phyloP scores from a whole-genome alignment of 176 grass and related monocot genomes.

The Carex cristatella region DNA sequence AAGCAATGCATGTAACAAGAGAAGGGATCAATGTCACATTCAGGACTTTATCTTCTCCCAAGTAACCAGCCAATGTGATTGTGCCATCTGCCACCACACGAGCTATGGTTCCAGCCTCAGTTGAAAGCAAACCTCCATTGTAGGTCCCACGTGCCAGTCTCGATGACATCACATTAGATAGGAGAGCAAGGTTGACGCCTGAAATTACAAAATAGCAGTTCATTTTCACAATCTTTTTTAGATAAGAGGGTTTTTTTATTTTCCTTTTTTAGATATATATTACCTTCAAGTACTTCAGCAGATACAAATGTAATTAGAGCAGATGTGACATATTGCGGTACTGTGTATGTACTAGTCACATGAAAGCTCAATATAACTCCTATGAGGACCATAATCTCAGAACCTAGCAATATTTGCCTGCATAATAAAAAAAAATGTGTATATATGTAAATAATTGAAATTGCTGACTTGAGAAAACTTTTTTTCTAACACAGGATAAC shows the following conservation, averaged over 20 bases:
- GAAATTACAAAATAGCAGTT: conserved; percentile 4
- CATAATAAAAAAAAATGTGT: conserved; percentile 22
- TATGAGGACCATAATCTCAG: conserved; percentile 61
- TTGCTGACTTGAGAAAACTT: neutral
- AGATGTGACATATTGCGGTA: conserved; percentile 61
- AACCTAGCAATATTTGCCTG: conserved; percentile 85
- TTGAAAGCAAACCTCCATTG: conserved; percentile 85
- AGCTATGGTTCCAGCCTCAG: conserved; percentile 77
- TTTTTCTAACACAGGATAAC: conserved; percentile 6
- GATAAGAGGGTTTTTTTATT: neutral
- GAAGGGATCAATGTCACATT: conserved; percentile 84
- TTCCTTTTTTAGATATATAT: conserved; percentile 11
- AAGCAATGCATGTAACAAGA: conserved; percentile 53
- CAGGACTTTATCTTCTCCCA: conserved; percentile 67
- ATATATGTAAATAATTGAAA: conserved; percentile 7
- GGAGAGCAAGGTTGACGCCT: conserved; percentile 87
- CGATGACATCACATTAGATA: conserved; percentile 94
- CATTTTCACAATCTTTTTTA: neutral
- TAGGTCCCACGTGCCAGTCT: conserved; percentile 79
- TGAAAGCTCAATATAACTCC: conserved; percentile 85
- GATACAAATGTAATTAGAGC: conserved; percentile 78
- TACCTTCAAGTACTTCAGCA: conserved; percentile 98
- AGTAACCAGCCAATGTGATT: conserved; percentile 60
- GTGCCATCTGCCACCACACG: conserved; percentile 78
- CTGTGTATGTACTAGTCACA: conserved; percentile 53